A percentile compares a stretch with the other conserved stretches of the same genome.
These are phyloP conservation scores for Penicillium sp. DNA, from an alignment of 2,329 filamentous ascomycete genomes.

Conservation along the genomic window DNA sequence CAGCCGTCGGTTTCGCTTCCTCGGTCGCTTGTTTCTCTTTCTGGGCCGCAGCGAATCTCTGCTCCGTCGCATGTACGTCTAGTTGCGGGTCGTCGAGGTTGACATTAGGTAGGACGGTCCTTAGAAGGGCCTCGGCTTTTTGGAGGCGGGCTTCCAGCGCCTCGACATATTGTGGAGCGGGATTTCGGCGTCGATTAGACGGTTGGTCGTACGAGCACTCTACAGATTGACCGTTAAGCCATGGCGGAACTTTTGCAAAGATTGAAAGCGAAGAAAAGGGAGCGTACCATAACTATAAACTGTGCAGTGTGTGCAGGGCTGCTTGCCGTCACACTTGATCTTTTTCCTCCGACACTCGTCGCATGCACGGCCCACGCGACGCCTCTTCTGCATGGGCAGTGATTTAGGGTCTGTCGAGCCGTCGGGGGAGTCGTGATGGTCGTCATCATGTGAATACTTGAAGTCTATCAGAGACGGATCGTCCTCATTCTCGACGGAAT, in stretches of 20 bases:
- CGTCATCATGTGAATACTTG: constrained; percentile 18
- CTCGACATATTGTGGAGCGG: constrained; percentile 90
- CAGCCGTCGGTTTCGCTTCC: constrained; percentile 21
- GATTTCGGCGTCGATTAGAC: constrained; percentile 86
- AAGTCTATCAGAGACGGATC: constrained; percentile 24
- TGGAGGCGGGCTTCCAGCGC: constrained; percentile 80
- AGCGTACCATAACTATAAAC: constrained; percentile 93
- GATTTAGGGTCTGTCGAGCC: constrained; percentile 30
- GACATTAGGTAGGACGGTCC: constrained; percentile 78
- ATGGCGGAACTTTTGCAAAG: neutral
- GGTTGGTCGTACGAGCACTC: constrained; percentile 96
- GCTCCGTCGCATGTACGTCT: constrained; percentile 74
- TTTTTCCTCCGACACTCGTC: constrained; percentile 84
- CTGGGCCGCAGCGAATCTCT: constrained; percentile 54
- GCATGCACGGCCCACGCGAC: constrained; percentile 77
- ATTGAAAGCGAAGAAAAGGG: neutral
- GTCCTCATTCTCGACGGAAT: constrained; percentile 33
- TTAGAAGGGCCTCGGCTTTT: constrained; percentile 77
- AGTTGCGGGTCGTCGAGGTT: constrained; percentile 83
- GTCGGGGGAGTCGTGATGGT: constrained; percentile 25
- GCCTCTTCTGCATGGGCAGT: constrained; percentile 70
- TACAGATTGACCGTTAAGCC: constrained; percentile 42
- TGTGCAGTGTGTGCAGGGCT: constrained; percentile 92
- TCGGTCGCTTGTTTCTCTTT: constrained; percentile 29
- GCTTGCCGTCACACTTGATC: constrained; percentile 84